A percentile compares a stretch with the other conserved stretches of the same genome.
Conservation (phyloP, 768 basidiomycete genomes). For the Fomitopsis pulvina region DNA sequence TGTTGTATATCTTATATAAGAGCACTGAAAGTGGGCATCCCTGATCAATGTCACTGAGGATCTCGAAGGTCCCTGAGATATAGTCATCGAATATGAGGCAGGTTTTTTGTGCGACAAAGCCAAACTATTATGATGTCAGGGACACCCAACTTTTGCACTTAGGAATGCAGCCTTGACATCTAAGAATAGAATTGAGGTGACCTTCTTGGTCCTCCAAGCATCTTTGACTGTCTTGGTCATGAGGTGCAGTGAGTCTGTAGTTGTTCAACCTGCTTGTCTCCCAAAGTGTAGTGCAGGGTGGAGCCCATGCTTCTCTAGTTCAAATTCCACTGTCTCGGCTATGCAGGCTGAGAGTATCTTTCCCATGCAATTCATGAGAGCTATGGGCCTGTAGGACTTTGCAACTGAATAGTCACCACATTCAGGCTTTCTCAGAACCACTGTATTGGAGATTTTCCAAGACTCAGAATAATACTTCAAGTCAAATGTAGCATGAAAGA, state of each 20-base stretch:
- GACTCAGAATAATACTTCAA: slow-evolving; percentile 9
- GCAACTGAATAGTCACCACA: slow-evolving; percentile 27
- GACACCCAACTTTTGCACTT: too few species aligned
- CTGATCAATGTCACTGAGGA: slow-evolving; percentile 25
- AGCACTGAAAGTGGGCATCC: slow-evolving; percentile 27
- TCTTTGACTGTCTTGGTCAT: slow-evolving; percentile 15
- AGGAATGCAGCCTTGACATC: slow-evolving; percentile 30
- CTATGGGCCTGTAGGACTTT: slow-evolving; percentile 32
- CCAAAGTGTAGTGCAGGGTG: slow-evolving; percentile 19
- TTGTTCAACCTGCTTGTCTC: slow-evolving; percentile 15
- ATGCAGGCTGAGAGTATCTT: slow-evolving; percentile 19
- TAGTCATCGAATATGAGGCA: too few species aligned
- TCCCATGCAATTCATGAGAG: slow-evolving; percentile 23
- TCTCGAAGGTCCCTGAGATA: slow-evolving; percentile 11
- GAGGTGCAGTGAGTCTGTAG: slow-evolving; percentile 20
- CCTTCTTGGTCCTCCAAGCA: slow-evolving; percentile 17
- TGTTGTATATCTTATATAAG: slow-evolving; percentile 27
- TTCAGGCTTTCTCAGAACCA: slow-evolving; percentile 30
- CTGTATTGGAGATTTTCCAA: slow-evolving; percentile 23
- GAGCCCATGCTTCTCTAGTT: slow-evolving; percentile 5
- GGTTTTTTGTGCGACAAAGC: too few species aligned
- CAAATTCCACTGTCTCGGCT: slow-evolving; percentile 3
- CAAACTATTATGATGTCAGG: too few species aligned
- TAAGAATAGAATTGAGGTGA: slow-evolving; percentile 23
- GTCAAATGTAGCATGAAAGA: slow-evolving; percentile 25